phyloP scores from a whole-genome alignment of 139 green algal species.

The Trebouxia sp. region DNA sequence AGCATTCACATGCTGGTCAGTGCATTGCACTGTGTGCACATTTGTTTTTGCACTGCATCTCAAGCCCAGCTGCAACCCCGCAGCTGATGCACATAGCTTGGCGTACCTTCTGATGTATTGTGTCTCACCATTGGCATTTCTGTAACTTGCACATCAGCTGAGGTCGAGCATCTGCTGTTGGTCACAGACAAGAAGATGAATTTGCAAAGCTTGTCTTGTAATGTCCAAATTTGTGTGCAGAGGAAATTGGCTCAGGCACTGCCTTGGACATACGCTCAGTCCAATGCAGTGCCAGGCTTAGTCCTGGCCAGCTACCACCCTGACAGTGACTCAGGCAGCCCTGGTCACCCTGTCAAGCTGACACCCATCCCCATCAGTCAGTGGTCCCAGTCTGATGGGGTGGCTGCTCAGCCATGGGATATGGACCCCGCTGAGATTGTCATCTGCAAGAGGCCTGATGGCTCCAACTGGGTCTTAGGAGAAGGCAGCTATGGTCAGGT shows the following conservation, averaged over 20 bases:
- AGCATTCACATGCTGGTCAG: not conserved
- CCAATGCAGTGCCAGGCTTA: not conserved
- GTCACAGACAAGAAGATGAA: not conserved
- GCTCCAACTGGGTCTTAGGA: not conserved
- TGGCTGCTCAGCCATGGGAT: not conserved
- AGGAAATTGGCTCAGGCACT: not conserved
- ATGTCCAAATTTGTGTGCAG: not conserved
- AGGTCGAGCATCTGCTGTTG: not conserved
- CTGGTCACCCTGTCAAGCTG: not conserved
- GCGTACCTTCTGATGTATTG: too few species aligned
- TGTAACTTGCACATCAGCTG: too few species aligned
- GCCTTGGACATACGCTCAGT: too few species aligned
- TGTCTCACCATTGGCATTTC: too few species aligned
- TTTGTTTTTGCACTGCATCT: too few species aligned
- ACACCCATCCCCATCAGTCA: not conserved
- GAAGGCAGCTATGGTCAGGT: constrained; percentile 3
- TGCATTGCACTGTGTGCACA: not conserved
- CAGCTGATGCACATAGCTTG: too few species aligned
- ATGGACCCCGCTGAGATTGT: not conserved
- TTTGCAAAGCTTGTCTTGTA: not conserved
- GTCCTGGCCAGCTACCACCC: not conserved
- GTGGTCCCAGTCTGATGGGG: not conserved
- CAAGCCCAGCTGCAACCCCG: too few species aligned
- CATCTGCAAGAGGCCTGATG: constrained; percentile 5
- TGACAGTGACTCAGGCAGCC: not conserved